These are phyloP conservation scores for Alternaria panax DNA, from an alignment of 2,329 filamentous ascomycete species.

Conservation along the genomic window DNA sequence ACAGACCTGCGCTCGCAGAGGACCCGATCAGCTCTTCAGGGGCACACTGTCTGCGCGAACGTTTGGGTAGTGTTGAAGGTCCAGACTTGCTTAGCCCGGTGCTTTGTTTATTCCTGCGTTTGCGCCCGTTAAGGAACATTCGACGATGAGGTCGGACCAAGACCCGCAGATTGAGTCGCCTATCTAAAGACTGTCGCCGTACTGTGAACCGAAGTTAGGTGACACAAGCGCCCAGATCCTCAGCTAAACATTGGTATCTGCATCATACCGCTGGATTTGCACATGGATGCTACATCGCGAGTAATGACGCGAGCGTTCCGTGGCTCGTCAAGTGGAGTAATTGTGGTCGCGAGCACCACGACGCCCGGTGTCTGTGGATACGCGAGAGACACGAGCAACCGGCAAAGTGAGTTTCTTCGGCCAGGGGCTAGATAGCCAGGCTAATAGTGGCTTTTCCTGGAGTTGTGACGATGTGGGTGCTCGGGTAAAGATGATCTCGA, in stretches of 20 bases:
- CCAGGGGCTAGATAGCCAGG: not conserved
- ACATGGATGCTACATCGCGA: conserved; percentile 4
- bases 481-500: not conserved
- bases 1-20: conserved; percentile 1
- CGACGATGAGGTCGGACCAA: not conserved
- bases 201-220: not conserved
- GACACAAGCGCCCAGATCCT: not conserved
- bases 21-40: conserved; percentile 2
- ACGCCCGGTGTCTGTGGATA: not conserved
- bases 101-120: not conserved
- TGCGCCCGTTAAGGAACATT: not conserved
- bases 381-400: not conserved
- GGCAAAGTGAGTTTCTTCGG: not conserved
- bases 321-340: not conserved
- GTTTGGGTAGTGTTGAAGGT: conserved; percentile 9
- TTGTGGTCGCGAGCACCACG: not conserved
- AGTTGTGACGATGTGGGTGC: not conserved
- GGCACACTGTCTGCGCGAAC: conserved; percentile 7
- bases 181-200: not conserved
- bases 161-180: not conserved
- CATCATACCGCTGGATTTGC: not conserved
- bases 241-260: conserved; percentile 3
- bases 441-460: not conserved
- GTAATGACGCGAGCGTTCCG: not conserved
- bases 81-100: not conserved